A percentile compares a stretch with the other conserved stretches of the same genome.
phyloP scores from a whole-genome alignment of 257 asterid species.

The Petrea volubilis region DNA sequence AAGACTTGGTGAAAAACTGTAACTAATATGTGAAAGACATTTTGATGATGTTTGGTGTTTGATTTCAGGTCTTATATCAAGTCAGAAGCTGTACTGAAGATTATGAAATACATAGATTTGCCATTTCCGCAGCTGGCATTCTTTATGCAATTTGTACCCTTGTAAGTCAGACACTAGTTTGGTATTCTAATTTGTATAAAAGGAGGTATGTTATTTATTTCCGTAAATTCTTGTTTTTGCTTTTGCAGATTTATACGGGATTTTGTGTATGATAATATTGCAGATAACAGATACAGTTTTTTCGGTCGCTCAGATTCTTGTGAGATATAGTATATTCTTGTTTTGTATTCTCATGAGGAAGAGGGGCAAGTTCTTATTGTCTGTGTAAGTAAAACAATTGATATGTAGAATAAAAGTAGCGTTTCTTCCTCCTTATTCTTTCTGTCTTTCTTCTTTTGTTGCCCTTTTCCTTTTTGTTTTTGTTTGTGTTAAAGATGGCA shows the following conservation, averaged over 20 bases:
- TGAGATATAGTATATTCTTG: slow-evolving; percentile 47
- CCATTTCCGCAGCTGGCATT: slow-evolving; percentile 87
- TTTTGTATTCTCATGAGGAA: slow-evolving; percentile 20
- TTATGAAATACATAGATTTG: slow-evolving; percentile 77
- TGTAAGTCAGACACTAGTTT: slow-evolving; percentile 49
- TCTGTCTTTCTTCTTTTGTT: neutral
- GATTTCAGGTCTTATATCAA: slow-evolving; percentile 75
- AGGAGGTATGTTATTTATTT: neutral
- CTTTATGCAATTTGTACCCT: slow-evolving; percentile 67
- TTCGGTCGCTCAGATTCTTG: slow-evolving; percentile 89
- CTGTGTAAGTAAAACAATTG: slow-evolving; percentile 22
- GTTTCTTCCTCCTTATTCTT: neutral
- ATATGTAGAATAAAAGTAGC: slow-evolving; percentile 6
- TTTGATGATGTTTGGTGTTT: neutral
- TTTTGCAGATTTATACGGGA: slow-evolving; percentile 80
- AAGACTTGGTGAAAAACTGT: neutral
- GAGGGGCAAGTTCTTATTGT: slow-evolving; percentile 1
- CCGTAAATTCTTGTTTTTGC: slow-evolving; percentile 18
- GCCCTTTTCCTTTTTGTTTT: neutral
- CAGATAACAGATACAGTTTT: slow-evolving; percentile 76
- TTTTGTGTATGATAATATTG: slow-evolving; percentile 70
- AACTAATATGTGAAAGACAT: neutral
- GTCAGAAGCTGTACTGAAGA: slow-evolving; percentile 90
- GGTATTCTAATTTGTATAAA: neutral
- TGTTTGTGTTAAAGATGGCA: neutral